Evolutionary conservation across 1,284 basidiomycete genomes (phyloP).

Genomic region (Austroboletus rostrupii): DNA sequence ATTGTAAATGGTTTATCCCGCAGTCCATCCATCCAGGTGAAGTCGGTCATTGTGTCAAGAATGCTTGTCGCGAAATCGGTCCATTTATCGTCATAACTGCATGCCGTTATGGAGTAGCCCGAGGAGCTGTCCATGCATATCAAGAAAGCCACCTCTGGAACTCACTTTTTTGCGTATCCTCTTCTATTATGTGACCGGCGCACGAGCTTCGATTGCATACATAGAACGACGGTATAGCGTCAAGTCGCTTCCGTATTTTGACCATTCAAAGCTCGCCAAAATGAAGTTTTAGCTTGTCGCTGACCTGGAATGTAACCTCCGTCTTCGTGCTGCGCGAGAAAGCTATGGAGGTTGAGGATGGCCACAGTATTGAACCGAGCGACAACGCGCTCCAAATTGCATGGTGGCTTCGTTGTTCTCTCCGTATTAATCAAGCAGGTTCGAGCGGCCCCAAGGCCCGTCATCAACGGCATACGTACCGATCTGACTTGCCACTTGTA

Average conservation of each 20-base stretch:
- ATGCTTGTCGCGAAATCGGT: constrained; percentile 90
- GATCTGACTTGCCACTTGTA: constrained; percentile 87
- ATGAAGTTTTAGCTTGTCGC: constrained; percentile 99
- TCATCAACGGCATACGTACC: constrained; percentile 96
- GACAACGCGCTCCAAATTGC: constrained; percentile 71
- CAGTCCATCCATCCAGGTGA: no score
- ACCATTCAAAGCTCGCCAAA: constrained; percentile 90
- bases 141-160: constrained; percentile 87
- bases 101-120: constrained; percentile 93
- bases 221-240: constrained; percentile 62
- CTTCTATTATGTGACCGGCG: background rate
- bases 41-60: constrained; percentile 94
- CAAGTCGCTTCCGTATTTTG: constrained; percentile 76
- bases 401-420: constrained; percentile 44
- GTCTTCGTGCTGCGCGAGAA: constrained; percentile 72
- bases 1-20: no score
- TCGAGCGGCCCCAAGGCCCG: constrained; percentile 58
- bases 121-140: constrained; percentile 96
- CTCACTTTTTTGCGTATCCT: constrained; percentile 59
- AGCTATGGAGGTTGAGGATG: constrained; percentile 56
- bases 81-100: constrained; percentile 90
- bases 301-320: constrained; percentile 94
- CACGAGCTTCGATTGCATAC: background rate
- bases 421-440: background rate
- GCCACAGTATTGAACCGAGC: constrained; percentile 65